Evolutionary conservation across 1,284 basidiomycete species (phyloP), one percentile per base, ranked within the genome.

Genomic region (Apiotrichum veenhuisii): DNA sequence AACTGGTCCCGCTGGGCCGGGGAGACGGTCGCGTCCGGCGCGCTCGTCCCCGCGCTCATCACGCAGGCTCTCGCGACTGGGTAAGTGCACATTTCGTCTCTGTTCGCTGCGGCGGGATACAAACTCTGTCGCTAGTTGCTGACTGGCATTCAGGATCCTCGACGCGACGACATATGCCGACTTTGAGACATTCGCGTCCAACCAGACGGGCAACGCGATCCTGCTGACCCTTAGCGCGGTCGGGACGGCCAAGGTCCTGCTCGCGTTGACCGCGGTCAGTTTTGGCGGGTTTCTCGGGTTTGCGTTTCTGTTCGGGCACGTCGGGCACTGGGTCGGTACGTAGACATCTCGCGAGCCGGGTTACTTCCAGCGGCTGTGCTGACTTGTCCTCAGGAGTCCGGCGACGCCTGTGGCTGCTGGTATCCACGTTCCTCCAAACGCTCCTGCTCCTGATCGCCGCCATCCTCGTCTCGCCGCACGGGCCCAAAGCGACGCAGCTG

Each of bases 141-240:
- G 27, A 45, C 44, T 2, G 18, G 12, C 30, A 14, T 11, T 26
- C 30, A 66, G 68, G 17, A 58, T 75, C 9, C 63, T 76, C 23
- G 76, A 77, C 59, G 74, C 74, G 2, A 74, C 73, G 18, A 75
- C 74, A 14, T 76, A 71, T 55, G 69, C 72, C 36, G 70, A 74
- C 49, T 77, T 75, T 58, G 33, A 50, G 10, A 74, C 73, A 7
- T 77, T 77, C 38, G 75, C 76, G n/a, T 73, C 70, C 11, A 77
- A 77, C 59, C 74, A 74, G 58, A 72, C 72, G 3, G 72, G 76
- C 34, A 77, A 77, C 61, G 74, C 71, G 18, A 75, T 77, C 59
- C 65, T 77, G 18, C 66, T 77, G n/a, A 74, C 72, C 17, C 67
- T 76, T 40, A 63, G 68, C 0, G 65, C 68, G 0, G 67, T 75